Percentiles rank a stretch among this genome's conserved stretches.
Evolutionary conservation across 1,284 basidiomycete species (phyloP).

Genomic region (Pyrrhoderma noxium): DNA sequence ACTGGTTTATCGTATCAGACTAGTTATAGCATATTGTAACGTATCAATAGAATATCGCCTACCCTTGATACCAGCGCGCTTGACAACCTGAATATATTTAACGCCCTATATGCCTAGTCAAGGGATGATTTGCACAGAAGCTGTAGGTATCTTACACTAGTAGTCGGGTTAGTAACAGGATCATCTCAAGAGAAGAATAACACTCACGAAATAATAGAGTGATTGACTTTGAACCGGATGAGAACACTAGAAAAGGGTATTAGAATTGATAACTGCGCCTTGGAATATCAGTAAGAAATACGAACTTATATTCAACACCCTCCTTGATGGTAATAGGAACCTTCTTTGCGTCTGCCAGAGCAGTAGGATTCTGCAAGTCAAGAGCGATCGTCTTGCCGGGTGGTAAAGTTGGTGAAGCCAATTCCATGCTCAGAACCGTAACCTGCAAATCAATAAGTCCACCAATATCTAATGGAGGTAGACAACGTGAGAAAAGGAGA

Average conservation of each 20-base stretch:
- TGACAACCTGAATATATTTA: constrained; percentile 81
- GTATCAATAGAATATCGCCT: constrained; percentile 12
- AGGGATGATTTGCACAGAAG: constrained; percentile 1
- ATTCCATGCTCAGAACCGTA: constrained; percentile 61
- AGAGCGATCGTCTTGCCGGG: constrained; percentile 52
- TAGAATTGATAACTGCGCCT: not conserved
- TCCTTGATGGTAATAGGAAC: constrained; percentile 77
- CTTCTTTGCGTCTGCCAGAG: constrained; percentile 51
- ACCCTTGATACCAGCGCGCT: constrained; percentile 68
- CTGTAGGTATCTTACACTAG: not conserved
- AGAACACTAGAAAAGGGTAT: constrained; percentile 45
- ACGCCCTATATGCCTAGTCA: constrained; percentile 46
- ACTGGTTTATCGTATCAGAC: constrained; percentile 38
- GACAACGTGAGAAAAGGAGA: too few species aligned
- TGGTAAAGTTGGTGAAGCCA: constrained; percentile 61
- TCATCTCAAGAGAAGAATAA: not conserved
- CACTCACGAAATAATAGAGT: constrained; percentile 75
- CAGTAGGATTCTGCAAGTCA: constrained; percentile 42
- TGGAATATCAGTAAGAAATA: constrained; percentile 10
- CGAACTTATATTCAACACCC: constrained; percentile 73
- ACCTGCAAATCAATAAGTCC: too few species aligned
- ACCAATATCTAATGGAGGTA: too few species aligned
- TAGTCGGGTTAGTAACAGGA: not conserved
- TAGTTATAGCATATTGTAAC: not conserved
- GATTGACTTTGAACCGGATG: constrained; percentile 76